Conservation (phyloP, 345 rosid genomes). For the Zanthoxylum bungeanum region DNA sequence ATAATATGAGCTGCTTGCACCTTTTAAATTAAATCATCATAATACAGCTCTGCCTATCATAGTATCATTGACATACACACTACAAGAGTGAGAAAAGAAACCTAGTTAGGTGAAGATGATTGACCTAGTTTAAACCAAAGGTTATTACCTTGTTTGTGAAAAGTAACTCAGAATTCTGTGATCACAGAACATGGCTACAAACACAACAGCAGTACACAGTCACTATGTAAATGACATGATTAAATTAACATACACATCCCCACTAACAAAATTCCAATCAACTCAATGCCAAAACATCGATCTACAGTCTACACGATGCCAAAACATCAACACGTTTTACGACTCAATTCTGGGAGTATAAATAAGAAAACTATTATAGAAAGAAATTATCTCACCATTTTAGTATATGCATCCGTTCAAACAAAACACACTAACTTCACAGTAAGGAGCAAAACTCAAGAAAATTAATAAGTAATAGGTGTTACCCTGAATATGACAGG, state of each 20-base stretch:
- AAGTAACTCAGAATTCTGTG: background rate
- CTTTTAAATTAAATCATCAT: background rate
- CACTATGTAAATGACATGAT: background rate
- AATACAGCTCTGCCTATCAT: background rate
- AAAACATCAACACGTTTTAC: too few species aligned
- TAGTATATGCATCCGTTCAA: background rate
- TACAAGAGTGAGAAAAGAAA: background rate
- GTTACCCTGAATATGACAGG: background rate
- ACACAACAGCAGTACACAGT: background rate
- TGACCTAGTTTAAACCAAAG: background rate
- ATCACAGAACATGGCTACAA: background rate
- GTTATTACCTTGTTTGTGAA: background rate
- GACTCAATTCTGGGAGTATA: background rate
- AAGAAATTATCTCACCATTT: background rate
- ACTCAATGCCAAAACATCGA: background rate
- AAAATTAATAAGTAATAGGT: slow-evolving; percentile 1
- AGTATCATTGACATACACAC: background rate
- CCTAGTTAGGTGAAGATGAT: background rate
- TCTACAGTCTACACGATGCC: background rate
- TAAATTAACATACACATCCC: background rate
- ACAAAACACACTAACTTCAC: background rate
- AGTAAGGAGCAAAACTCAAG: background rate
- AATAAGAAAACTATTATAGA: background rate
- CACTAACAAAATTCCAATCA: background rate
- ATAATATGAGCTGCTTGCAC: background rate